Evolutionary conservation across 352 stramenopile genomes (phyloP), one percentile per base, ranked within the genome.

Genomic region (Pythium phragmitis): DNA sequence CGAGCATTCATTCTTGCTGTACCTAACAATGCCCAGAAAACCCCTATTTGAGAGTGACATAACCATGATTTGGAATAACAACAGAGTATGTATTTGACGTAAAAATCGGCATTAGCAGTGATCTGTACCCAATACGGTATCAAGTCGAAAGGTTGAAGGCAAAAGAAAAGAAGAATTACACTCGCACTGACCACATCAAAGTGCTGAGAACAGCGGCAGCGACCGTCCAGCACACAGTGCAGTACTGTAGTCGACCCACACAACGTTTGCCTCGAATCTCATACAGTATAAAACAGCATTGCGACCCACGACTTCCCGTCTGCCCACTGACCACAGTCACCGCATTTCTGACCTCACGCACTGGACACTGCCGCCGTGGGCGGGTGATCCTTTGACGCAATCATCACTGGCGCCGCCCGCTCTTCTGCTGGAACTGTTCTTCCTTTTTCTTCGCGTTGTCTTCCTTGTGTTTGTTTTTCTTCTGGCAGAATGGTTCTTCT

Each of bases 161-260:
- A 56, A 57, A 21, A 36, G 36, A 14, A 55, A 55, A 21, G 30
- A 41, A 43, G 39, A 57, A 26, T 19, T 21, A 21, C 21, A 21
- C 21, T 52, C 56, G 6, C 48, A 48, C 47, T 63, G 43, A 54
- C n/a, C 47, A 54, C 52, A 59, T 49, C 19, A 23, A 59, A 59
- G 33, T 50, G n/a, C 7, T 30, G 26, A 30, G 26, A 30, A 30
- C 16, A 13, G 19, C 21, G n/a, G 7, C 7, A 8, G 7, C 21
- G 9, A 14, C 45, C n/a, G 26, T 30, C 26, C 26, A 30, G 26
- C 26, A 30, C 26, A 30, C 26, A 5, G 26, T 30, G 4, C 26
- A 30, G 26, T 30, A 30, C 8, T 13, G 39, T 45, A 7, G 39
- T 45, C 16, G 39, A 4, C 39, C 2, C 16, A 4, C 39, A 45